phyloP scores from a whole-genome alignment of 768 basidiomycete species.

The Pleurotus giganteus region DNA sequence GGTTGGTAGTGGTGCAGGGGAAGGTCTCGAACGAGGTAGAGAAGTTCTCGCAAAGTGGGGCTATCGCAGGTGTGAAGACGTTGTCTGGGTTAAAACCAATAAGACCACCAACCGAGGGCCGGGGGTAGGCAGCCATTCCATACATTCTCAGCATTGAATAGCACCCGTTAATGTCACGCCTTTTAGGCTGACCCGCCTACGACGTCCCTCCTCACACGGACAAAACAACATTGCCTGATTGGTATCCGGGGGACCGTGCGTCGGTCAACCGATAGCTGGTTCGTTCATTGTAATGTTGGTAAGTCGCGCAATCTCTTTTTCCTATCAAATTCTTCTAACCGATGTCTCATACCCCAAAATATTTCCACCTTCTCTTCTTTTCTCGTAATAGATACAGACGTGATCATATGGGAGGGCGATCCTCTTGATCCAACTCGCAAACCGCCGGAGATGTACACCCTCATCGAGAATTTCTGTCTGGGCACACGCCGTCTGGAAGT shows the following conservation, averaged over 20 bases:
- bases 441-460: conserved; percentile 93
- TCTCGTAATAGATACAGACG: conserved; percentile 78
- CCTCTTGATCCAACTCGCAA: conserved; percentile 77
- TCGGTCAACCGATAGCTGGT: conserved; percentile 91
- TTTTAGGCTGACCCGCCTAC: conserved; percentile 80
- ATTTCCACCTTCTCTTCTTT: not conserved
- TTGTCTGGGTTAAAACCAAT: conserved; percentile 98
- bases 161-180: conserved; percentile 6
- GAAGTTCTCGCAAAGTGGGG: conserved; percentile 95
- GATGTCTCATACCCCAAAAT: not conserved
- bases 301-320: conserved; percentile 24
- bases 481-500: conserved; percentile 89
- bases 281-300: conserved; percentile 98
- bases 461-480: conserved; percentile 97
- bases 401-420: conserved; percentile 96
- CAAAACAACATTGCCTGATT: conserved; percentile 96
- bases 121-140: conserved; percentile 48
- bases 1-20: conserved; percentile 90
- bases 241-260: conserved; percentile 97
- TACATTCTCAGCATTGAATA: not conserved
- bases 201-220: conserved; percentile 80
- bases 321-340: conserved; percentile 14
- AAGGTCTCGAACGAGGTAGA: conserved; percentile 87
- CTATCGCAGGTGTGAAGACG: conserved; percentile 91
- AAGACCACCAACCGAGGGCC: conserved; percentile 66